Percentiles rank a stretch among this genome's conserved stretches.
phyloP scores from a whole-genome alignment of 106 monocot species.

The Agapanthus africanus region DNA sequence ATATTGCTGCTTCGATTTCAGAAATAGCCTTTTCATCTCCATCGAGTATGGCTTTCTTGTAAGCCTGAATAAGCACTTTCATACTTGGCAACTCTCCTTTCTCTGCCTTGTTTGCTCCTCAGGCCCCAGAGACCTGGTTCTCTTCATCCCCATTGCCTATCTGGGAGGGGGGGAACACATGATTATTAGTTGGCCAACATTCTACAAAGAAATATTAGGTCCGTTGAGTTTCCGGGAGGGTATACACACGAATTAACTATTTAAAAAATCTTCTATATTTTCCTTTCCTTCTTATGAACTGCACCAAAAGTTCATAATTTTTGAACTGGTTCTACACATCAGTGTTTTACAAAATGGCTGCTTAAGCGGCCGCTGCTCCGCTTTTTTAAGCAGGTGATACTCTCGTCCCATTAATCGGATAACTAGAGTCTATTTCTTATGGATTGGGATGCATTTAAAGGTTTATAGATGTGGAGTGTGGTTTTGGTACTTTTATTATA shows the following conservation, averaged over 20 bases:
- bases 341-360: no score
- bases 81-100: constrained; percentile 32
- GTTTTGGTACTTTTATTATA: no score
- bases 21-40: constrained; percentile 52
- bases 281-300: neutral
- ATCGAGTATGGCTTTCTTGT: constrained; percentile 68
- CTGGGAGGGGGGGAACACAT: neutral
- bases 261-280: neutral
- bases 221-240: neutral
- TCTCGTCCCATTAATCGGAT: no score
- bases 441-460: no score
- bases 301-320: no score
- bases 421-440: no score
- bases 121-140: constrained; percentile 5
- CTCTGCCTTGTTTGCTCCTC: constrained; percentile 15
- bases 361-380: no score
- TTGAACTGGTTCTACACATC: no score
- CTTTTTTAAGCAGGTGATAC: no score
- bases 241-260: neutral
- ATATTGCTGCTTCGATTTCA: constrained; percentile 55
- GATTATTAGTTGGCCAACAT: neutral
- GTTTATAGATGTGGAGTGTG: no score
- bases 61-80: constrained; percentile 54
- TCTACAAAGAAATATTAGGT: neutral
- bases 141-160: constrained; percentile 2